phyloP scores from a whole-genome alignment of 306 rosid species.

The Lathyrus aphaca region DNA sequence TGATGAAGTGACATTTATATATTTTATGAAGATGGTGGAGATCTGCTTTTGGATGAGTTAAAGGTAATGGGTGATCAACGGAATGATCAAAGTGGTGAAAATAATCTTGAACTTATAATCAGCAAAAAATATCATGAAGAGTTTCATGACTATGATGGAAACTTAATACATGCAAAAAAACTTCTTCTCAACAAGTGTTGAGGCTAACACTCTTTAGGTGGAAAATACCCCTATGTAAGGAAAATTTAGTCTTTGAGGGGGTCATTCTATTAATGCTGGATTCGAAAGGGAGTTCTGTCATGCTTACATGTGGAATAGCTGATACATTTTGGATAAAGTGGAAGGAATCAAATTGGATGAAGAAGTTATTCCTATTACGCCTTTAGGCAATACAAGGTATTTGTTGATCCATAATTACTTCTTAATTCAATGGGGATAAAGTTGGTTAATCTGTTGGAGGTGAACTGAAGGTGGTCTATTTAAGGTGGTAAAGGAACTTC shows the following conservation, averaged over 20 bases:
- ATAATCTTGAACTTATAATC: constrained; percentile 4
- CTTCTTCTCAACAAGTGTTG: constrained; percentile 3
- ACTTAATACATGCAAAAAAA: background rate
- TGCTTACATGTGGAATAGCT: background rate
- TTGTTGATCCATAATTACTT: constrained; percentile 19
- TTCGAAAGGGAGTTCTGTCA: constrained; percentile 6
- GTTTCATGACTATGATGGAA: constrained; percentile 3
- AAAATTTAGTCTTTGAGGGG: constrained; percentile 26
- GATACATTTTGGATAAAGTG: constrained; percentile 22
- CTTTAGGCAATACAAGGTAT: constrained; percentile 21
- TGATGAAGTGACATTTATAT: background rate
- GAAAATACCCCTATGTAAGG: constrained; percentile 21
- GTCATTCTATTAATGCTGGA: constrained; percentile 13
- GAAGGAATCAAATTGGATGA: constrained; percentile 1
- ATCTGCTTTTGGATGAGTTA: background rate
- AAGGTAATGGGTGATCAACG: background rate
- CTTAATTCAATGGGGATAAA: constrained; percentile 5
- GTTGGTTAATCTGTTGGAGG: constrained; percentile 9
- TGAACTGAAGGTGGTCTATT: background rate
- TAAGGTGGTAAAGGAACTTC: constrained; percentile 3
- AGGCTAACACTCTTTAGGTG: constrained; percentile 4
- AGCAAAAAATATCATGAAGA: constrained; percentile 6
- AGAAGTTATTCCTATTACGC: constrained; percentile 13
- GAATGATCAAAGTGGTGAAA: constrained; percentile 7
- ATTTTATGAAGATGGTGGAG: constrained; percentile 20